phyloP scores from a whole-genome alignment of 768 basidiomycete genomes.

The Thelephora ganbajun region DNA sequence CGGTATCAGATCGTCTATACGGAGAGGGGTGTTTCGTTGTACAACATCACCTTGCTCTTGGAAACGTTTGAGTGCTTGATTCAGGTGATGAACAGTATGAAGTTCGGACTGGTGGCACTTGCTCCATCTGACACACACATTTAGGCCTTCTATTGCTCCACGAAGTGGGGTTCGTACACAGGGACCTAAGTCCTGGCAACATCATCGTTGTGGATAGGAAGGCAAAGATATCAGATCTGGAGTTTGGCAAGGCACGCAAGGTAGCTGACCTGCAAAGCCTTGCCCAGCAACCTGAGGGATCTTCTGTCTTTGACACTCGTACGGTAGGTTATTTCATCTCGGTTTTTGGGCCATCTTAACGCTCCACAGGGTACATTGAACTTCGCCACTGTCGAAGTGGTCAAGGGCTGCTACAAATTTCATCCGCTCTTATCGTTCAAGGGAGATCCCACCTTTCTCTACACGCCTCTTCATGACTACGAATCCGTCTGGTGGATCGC shows the following conservation, averaged over 20 bases:
- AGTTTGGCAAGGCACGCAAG: conserved; percentile 1
- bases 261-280: no score
- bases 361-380: conserved; percentile 1
- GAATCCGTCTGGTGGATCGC: conserved; percentile 9
- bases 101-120: no score
- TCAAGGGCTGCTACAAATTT: background rate
- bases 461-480: conserved; percentile 7
- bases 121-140: no score
- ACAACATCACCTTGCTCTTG: no score
- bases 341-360: no score
- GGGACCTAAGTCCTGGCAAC: conserved; percentile 5
- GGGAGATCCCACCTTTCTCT: background rate
- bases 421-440: background rate
- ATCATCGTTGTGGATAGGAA: conserved; percentile 3
- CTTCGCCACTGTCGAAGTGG: conserved; percentile 3
- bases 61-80: no score
- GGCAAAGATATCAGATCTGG: conserved; percentile 1
- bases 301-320: background rate
- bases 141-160: background rate
- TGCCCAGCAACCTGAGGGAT: no score
- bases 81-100: no score
- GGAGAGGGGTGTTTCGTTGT: no score
- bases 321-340: background rate
- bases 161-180: conserved; percentile 4
- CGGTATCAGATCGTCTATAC: no score